These are phyloP conservation scores for Cytospora mali DNA, from an alignment of 2,329 filamentous ascomycete species.

Conservation along the genomic window DNA sequence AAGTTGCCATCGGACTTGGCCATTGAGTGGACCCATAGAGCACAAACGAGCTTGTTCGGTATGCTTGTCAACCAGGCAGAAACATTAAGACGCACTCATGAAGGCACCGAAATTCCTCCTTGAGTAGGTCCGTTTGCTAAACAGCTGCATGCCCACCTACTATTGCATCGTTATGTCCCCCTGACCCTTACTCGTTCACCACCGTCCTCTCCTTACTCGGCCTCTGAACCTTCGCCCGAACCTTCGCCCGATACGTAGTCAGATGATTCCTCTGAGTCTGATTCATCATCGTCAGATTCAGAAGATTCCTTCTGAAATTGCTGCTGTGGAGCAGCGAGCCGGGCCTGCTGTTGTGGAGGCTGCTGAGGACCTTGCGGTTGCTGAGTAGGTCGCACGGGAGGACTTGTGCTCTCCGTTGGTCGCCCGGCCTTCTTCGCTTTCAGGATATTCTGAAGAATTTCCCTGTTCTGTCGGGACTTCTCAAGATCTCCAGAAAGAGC, in stretches of 20 bases:
- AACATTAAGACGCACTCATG: not conserved
- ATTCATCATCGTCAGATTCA: constrained; percentile 3
- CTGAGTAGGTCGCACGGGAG: constrained; percentile 3
- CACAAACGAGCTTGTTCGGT: constrained; percentile 1
- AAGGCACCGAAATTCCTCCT: not conserved
- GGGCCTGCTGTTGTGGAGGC: constrained; percentile 7
- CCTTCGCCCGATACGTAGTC: constrained; percentile 10
- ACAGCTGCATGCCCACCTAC: not conserved
- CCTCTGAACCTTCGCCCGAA: not conserved
- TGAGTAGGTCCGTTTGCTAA: not conserved
- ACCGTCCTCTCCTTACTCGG: constrained; percentile 1
- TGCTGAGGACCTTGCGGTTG: constrained; percentile 10
- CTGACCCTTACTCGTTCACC: not conserved
- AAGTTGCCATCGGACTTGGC: not conserved
- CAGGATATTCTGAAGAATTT: constrained; percentile 19
- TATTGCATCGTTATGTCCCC: not conserved
- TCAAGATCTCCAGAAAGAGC: constrained; percentile 31
- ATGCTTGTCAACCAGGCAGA: constrained; percentile 1
- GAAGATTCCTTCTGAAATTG: constrained; percentile 1
- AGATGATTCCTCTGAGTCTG: constrained; percentile 9
- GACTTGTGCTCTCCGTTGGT: not conserved
- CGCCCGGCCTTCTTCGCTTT: constrained; percentile 2
- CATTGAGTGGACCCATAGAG: not conserved
- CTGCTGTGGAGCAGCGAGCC: constrained; percentile 9
- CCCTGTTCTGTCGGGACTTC: constrained; percentile 8